A percentile compares a stretch with the other conserved stretches of the same genome.
phyloP scores from a whole-genome alignment of 176 grass and related monocot species.

The Canna indica region DNA sequence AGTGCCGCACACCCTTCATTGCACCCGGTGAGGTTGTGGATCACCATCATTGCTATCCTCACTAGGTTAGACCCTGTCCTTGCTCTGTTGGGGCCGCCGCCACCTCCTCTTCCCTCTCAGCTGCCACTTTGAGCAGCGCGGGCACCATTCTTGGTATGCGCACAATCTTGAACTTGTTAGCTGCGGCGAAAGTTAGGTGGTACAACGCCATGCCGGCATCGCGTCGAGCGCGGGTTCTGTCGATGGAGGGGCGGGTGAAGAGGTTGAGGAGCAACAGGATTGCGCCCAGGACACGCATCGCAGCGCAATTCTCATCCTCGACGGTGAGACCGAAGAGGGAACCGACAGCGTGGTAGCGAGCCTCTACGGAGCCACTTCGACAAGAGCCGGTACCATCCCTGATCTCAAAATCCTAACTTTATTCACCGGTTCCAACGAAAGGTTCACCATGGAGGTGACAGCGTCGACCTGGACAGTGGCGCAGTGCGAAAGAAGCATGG shows the following conservation, averaged over 20 bases:
- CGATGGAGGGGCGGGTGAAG: slow-evolving; percentile 21
- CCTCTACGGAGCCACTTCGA: slow-evolving; percentile 50
- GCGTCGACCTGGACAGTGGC: slow-evolving; percentile 59
- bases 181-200: slow-evolving; percentile 58
- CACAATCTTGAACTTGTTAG: slow-evolving; percentile 71
- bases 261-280: slow-evolving; percentile 63
- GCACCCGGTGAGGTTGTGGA: slow-evolving; percentile 53
- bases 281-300: slow-evolving; percentile 77
- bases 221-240: slow-evolving; percentile 35
- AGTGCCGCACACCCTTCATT: slow-evolving; percentile 49
- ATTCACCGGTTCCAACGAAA: slow-evolving; percentile 71
- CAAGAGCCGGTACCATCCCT: slow-evolving; percentile 55
- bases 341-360: slow-evolving; percentile 68
- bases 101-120: slow-evolving; percentile 2
- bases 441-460: slow-evolving; percentile 54
- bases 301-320: slow-evolving; percentile 73
- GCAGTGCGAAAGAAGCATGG: slow-evolving; percentile 54
- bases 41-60: slow-evolving; percentile 56
- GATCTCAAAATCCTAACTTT: slow-evolving; percentile 72
- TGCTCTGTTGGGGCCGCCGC: slow-evolving; percentile 13
- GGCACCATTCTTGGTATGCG: slow-evolving; percentile 45
- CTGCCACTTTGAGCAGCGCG: slow-evolving; percentile 40
- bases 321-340: slow-evolving; percentile 75
- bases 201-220: slow-evolving; percentile 83
- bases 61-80: slow-evolving; percentile 27